Base-by-base conservation (phyloP, 352 stramenopile species). In the Globisporangium cederbergense region DNA sequence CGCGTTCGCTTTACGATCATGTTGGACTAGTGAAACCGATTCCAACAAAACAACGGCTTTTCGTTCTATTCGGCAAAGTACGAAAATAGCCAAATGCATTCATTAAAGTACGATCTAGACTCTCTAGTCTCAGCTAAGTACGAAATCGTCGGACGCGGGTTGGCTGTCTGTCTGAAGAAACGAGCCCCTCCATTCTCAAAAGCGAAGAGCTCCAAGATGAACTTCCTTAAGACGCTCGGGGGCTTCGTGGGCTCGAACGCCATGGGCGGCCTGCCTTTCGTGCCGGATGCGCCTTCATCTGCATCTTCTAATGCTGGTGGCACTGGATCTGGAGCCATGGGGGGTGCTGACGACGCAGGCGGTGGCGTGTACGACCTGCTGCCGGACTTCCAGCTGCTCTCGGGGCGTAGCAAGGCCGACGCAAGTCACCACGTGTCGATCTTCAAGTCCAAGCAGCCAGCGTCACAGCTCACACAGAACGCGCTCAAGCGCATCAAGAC, bases 401-500 rank as follows among this genome's bases (percentile, higher is more conserved):
- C 87, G 20, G 95, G 92, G 40, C 83, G 86, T 62, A 84, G 76
- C 70, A 97, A 97, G 73, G 79, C 83, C 10, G 91, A 97, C 60
- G 75, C 81, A 18, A 70, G 73, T 10, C 73, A 79, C 28, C 63
- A 70, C 42, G 95, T 98, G 36, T 96, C 89, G 42, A 91, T 98
- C 66, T 98, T 99, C 74, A 96, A 98, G 65, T 96, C 87, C 6
- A 85, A 86, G 30, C 95, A 97, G 69, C 73, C 88, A 22, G 73
- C 79, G 13, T 66, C 69, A 11, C 77, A 88, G 57, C 74, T 97
- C 40, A 78, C 87, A 55, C 95, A 97, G 67, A 96, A 97, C 51
- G 93, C 96, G 45, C 90, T 98, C 66, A 80, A 88, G 30, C 80
- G 94, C 42, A 93, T 95, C 54, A 98, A 98, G 73, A 98, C 94